These are phyloP conservation scores for Magnolia kwangsiensis DNA, from an alignment of 164 flowering plant genomes.

Conservation along the genomic window DNA sequence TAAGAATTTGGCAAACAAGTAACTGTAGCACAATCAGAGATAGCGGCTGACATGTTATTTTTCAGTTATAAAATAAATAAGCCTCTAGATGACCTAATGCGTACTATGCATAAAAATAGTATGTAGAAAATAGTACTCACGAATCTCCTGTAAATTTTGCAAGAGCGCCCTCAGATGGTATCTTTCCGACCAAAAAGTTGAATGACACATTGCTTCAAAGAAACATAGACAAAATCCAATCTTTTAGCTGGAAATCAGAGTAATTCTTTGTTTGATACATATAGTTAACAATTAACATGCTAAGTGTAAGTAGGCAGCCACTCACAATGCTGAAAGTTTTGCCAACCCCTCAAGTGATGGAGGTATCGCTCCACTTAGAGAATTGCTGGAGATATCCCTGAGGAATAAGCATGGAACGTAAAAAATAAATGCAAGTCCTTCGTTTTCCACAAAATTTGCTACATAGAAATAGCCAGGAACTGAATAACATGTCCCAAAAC, in stretches of 20 bases:
- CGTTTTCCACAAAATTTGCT: not conserved
- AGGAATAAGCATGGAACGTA: conserved; percentile 7
- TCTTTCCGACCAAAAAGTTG: conserved; percentile 75
- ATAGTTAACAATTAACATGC: not conserved
- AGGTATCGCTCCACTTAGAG: conserved; percentile 81
- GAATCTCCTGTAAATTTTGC: conserved; percentile 55
- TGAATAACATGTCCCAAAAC: not conserved
- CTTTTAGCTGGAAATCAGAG: not conserved
- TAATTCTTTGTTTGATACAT: not conserved
- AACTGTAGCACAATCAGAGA: not conserved
- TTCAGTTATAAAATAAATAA: not conserved
- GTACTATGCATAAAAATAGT: not conserved
- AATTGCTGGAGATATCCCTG: conserved; percentile 93
- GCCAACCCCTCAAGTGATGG: conserved; percentile 63
- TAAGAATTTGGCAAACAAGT: not conserved
- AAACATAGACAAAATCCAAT: conserved; percentile 13
- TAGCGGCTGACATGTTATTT: not conserved
- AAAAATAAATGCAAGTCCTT: not conserved
- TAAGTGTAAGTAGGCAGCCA: conserved; percentile 8
- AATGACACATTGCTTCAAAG: conserved; percentile 75
- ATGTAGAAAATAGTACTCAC: conserved; percentile 44
- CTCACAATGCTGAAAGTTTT: conserved; percentile 71
- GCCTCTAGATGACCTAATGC: not conserved
- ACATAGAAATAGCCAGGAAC: not conserved
- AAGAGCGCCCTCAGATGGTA: conserved; percentile 76